Conservation (phyloP, 257 asterid species). For the Salvia rosmarinus region DNA sequence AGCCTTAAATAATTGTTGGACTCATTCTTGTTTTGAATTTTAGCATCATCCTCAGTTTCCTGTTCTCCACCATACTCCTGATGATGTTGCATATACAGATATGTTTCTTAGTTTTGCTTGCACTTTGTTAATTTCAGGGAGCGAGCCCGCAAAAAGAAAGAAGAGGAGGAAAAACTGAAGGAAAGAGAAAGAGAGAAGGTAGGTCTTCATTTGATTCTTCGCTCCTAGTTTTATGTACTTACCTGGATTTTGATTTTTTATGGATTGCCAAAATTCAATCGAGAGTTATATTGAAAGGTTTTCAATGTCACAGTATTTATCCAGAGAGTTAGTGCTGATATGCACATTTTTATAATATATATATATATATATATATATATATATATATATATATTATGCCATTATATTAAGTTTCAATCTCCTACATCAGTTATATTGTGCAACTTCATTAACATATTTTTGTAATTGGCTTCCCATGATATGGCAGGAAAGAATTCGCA, state of each 20-base stretch:
- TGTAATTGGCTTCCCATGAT: constrained; percentile 29
- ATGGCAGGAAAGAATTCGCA: constrained; percentile 88
- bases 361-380: too few species aligned
- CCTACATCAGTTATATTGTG: constrained; percentile 6
- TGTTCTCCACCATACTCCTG: background rate
- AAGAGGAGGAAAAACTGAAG: constrained; percentile 88
- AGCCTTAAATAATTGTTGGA: constrained; percentile 1
- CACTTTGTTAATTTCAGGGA: constrained; percentile 55
- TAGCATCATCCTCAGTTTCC: background rate
- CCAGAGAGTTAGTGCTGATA: background rate
- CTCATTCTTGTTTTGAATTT: background rate
- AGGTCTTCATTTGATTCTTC: constrained; percentile 14
- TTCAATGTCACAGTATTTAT: constrained; percentile 12
- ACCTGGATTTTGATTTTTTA: constrained; percentile 3
- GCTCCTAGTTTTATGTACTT: constrained; percentile 5
- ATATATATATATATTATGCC: constrained; percentile 11
- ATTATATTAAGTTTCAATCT: constrained; percentile 21
- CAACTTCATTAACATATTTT: constrained; percentile 15
- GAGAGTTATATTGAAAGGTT: constrained; percentile 17
- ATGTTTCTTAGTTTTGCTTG: constrained; percentile 8
- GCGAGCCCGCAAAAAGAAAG: constrained; percentile 92
- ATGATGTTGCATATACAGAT: constrained; percentile 13
- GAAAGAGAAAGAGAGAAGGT: constrained; percentile 95
- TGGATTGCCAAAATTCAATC: constrained; percentile 13
- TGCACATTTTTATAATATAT: background rate